Base-by-base conservation (phyloP, 176 grass and related monocot species). In the Musa itinerans region DNA sequence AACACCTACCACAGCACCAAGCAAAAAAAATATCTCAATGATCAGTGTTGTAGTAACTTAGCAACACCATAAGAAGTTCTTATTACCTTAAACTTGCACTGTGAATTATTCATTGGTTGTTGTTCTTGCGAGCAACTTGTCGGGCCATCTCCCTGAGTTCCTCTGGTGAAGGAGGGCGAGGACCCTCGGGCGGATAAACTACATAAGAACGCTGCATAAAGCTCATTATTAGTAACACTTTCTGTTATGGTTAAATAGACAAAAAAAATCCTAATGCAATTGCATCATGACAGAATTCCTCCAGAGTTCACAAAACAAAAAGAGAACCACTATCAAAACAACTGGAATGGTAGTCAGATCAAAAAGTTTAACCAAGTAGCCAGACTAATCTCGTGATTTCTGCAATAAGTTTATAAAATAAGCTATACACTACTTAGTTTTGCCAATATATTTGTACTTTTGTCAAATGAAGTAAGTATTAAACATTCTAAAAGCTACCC, bases 71-170 rank as follows among this genome's bases (percentile, higher is more conserved):
- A 6, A 51, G 2, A 51, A 51, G 17, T 71, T 55, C 12, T 26
- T 15, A 58, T 74, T 54, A 74, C 25, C 52, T 3, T 56, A 27
- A 11, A 27, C 72, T 34, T 29, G 23, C 1, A 2, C 52, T 3
- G 7, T 10, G 17, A 13, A 23, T 15, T 25, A 34, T 57, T 74
- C 24, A 62, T 49, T n/a, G 57, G 19, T 54, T 71, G 58, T 73
- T 85, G 69, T 69, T 88, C 82, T 91, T 92, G 59, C 79, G 81
- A 82, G 91, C 76, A 79, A 94, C 89, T 65, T 92, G 86, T 11
- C 81, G 86, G 76, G 95, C 86, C 88, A 80, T 89, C 81, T 94
- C 95, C 22, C 84, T 89, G 19, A 99, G 79, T 92, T 94, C 95
- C 82, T 99, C 90, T 0, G 88, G 91, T 1, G 85, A 90, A 26